phyloP scores from a whole-genome alignment of 108 stramenopile genomes.

The Cyclotella baltica region DNA sequence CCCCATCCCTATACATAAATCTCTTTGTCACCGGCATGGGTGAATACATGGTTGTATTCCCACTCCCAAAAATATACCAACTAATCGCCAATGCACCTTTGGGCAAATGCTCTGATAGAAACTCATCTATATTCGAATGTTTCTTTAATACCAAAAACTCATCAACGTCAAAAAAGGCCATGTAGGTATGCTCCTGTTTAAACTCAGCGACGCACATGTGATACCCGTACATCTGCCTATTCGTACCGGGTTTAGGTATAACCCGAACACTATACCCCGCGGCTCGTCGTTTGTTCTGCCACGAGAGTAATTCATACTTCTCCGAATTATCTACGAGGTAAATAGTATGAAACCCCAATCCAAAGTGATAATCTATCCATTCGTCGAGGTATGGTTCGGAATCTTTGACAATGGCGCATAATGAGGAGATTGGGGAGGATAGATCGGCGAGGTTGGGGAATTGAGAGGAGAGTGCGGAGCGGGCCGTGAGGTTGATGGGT shows the following conservation, averaged over 20 bases:
- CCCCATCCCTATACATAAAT: slow-evolving; percentile 53
- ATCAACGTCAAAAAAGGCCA: slow-evolving; percentile 56
- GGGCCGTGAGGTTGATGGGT: slow-evolving; percentile 37
- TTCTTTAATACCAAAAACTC: slow-evolving; percentile 48
- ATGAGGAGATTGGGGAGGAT: slow-evolving; percentile 2
- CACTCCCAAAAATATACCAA: slow-evolving; percentile 60
- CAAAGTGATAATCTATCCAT: slow-evolving; percentile 69
- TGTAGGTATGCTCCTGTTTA: slow-evolving; percentile 42
- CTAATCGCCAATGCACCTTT: slow-evolving; percentile 53
- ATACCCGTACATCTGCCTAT: slow-evolving; percentile 48
- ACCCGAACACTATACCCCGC: slow-evolving; percentile 25
- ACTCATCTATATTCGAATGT: slow-evolving; percentile 37
- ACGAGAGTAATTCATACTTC: slow-evolving; percentile 50
- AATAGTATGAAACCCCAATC: slow-evolving; percentile 62
- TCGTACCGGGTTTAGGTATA: slow-evolving; percentile 48
- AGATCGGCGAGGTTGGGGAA: slow-evolving; percentile 28
- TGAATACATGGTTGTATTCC: slow-evolving; percentile 43
- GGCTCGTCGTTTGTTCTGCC: slow-evolving; percentile 40
- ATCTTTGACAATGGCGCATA: slow-evolving; percentile 48
- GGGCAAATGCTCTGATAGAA: slow-evolving; percentile 49
- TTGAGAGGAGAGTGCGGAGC: slow-evolving; percentile 14
- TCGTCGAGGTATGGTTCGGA: slow-evolving; percentile 64
- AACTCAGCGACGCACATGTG: slow-evolving; percentile 39
- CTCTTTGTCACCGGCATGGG: slow-evolving; percentile 67
- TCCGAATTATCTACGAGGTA: slow-evolving; percentile 64